Evolutionary conservation across 352 stramenopile species (phyloP), one percentile per base, ranked within the genome.

Genomic region (Phytophthora sansomeana): DNA sequence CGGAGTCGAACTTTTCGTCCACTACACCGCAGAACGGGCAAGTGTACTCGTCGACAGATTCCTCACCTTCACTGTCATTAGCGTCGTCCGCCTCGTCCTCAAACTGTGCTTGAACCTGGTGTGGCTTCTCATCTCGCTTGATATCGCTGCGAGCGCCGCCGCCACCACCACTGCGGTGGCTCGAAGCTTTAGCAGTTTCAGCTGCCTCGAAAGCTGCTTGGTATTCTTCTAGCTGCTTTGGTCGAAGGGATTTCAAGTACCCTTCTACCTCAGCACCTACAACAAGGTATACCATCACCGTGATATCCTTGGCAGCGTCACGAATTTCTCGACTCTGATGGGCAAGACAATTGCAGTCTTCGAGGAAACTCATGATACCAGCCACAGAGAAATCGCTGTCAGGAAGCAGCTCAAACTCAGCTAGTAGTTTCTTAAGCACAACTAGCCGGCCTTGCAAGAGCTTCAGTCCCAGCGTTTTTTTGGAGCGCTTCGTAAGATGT

Each of bases 201-300:
- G 75, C 76, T 8, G 75, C 78, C 53, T 93, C 85, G 47, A 98
- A 98, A 9, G 90, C 90, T 28, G 80, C 71, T 57, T 96, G 84
- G 50, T 98, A 98, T 60, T 98, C 92, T 49, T 98, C 91, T 19
- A 96, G 57, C 62, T 98, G 92, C 69, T 98, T 98, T 6, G 89
- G 87, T 6, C 92, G 81, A 6, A 97, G 67, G 4, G 76, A 79
- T 64, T 90, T 94, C 14, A 98, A 69, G 57, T 83, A 93, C 1
- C 69, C 72, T 63, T 97, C 82, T 3, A 96, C 78, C 6, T 95
- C 85, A 1, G 63, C 26, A 17, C 74, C 74, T 9, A 81, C 67
- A 28, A 91, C 71, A 61, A 82, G 69, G 52, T 91, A 95, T 5
- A 97, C 52, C 6, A 78, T 61, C 6, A 97, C 88, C 2, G 84